These are phyloP conservation scores for Byssochlamys sp. DNA, from an alignment of 2,329 filamentous ascomycete species.

Conservation along the genomic window DNA sequence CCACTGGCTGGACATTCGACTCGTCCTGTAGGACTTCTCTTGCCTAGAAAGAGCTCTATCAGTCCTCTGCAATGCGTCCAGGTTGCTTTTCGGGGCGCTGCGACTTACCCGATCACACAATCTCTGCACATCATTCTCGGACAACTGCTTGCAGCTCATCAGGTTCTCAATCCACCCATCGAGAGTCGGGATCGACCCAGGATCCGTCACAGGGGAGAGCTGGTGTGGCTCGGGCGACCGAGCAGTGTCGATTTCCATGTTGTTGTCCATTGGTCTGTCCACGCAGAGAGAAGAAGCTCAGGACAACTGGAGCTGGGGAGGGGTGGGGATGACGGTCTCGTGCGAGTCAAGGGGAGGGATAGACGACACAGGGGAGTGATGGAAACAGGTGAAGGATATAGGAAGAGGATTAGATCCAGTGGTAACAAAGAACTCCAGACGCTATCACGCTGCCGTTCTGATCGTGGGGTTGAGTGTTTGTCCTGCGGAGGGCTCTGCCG, in stretches of 20 bases:
- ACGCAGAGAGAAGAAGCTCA: slow-evolving; percentile 15
- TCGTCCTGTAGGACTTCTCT: slow-evolving; percentile 94
- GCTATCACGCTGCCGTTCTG: not conserved
- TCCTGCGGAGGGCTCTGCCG: slow-evolving; percentile 3
- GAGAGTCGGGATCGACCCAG: slow-evolving; percentile 79
- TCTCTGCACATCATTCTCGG: slow-evolving; percentile 86
- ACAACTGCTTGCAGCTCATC: slow-evolving; percentile 97
- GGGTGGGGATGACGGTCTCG: slow-evolving; percentile 24
- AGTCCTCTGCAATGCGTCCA: slow-evolving; percentile 1
- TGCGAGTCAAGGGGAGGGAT: slow-evolving; percentile 18
- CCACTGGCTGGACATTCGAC: slow-evolving; percentile 97
- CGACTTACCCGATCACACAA: slow-evolving; percentile 86
- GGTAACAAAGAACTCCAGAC: slow-evolving; percentile 14
- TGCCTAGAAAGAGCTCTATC: slow-evolving; percentile 49
- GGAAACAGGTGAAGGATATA: slow-evolving; percentile 6
- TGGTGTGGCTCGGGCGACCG: slow-evolving; percentile 71
- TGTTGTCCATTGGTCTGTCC: slow-evolving; percentile 67
- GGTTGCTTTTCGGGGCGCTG: slow-evolving; percentile 3
- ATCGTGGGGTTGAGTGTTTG: slow-evolving; percentile 11
- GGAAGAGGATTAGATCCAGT: not conserved
- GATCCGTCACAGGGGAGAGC: slow-evolving; percentile 67
- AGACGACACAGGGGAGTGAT: slow-evolving; percentile 3
- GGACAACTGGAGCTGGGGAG: slow-evolving; percentile 15
- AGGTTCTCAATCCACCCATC: slow-evolving; percentile 98
- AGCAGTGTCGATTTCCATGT: slow-evolving; percentile 91